phyloP scores from a whole-genome alignment of 495 filamentous ascomycete species.

The Baudoinia panamericana region DNA sequence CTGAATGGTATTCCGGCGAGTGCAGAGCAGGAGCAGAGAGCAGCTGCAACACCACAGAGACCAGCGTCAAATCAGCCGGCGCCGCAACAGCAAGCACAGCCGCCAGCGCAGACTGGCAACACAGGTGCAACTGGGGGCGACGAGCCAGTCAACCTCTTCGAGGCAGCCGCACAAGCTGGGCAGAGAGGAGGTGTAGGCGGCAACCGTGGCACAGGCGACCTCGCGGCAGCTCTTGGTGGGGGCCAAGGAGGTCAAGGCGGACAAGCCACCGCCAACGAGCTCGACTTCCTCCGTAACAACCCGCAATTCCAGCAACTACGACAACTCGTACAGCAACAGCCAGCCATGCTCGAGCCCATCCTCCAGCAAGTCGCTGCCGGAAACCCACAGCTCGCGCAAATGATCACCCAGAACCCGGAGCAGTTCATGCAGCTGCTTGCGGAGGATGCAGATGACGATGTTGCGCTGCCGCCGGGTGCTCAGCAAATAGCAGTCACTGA shows the following conservation, averaged over 20 bases:
- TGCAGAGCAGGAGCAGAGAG: conserved; percentile 53
- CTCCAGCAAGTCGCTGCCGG: conserved; percentile 90
- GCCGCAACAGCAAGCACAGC: conserved; percentile 15
- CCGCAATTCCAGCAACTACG: conserved; percentile 95
- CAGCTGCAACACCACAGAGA: conserved; percentile 16
- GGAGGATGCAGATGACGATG: conserved; percentile 57
- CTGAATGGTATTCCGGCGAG: conserved; percentile 82
- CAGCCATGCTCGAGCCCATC: conserved; percentile 95
- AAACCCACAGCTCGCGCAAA: conserved; percentile 81
- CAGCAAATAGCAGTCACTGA: conserved; percentile 85
- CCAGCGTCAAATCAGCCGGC: conserved; percentile 8
- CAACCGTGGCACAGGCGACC: conserved; percentile 33
- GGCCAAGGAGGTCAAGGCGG: conserved; percentile 4
- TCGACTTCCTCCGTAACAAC: conserved; percentile 93
- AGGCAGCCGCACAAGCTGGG: conserved; percentile 69
- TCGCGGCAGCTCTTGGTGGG: conserved; percentile 39
- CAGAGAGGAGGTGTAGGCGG: conserved; percentile 31
- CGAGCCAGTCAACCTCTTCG: conserved; percentile 81
- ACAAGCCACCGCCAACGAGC: conserved; percentile 44
- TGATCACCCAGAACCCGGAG: conserved; percentile 82
- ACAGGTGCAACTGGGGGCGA: conserved; percentile 36
- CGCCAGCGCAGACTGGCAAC: conserved; percentile 20
- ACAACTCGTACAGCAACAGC: conserved; percentile 91
- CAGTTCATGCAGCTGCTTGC: conserved; percentile 80
- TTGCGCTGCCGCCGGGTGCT: conserved; percentile 73